phyloP scores from a whole-genome alignment of 1,284 basidiomycete genomes.

The Leucoagaricus sp. region DNA sequence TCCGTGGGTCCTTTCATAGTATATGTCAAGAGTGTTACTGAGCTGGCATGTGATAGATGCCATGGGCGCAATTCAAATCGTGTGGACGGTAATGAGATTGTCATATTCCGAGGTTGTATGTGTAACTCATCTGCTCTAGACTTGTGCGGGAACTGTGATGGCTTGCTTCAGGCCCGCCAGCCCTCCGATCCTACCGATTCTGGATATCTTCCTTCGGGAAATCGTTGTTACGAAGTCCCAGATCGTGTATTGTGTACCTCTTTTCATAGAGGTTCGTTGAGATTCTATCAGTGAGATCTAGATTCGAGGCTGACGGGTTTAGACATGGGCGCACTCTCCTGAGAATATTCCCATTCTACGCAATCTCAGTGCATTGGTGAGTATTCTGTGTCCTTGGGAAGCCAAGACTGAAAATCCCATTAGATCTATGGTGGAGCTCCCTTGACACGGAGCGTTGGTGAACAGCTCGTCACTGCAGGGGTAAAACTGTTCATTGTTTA shows the following conservation, averaged over 20 bases:
- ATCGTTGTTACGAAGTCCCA: constrained; percentile 1
- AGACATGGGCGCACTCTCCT: constrained; percentile 3
- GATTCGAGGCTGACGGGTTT: neutral
- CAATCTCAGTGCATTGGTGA: constrained; percentile 6
- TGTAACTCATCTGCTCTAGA: neutral
- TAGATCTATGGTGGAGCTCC: constrained; percentile 4
- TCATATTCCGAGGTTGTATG: neutral
- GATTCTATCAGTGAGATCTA: neutral
- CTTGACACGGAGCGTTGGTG: neutral
- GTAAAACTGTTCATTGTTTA: constrained; percentile 8
- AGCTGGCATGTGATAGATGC: constrained; percentile 8
- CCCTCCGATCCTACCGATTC: constrained; percentile 9
- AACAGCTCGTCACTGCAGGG: constrained; percentile 1
- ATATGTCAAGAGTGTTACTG: too few species aligned
- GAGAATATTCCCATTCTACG: neutral
- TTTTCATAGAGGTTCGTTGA: constrained; percentile 8
- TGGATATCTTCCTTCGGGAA: constrained; percentile 4
- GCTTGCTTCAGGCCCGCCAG: constrained; percentile 9
- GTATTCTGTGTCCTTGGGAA: neutral
- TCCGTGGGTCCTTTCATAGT: too few species aligned
- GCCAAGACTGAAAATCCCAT: neutral
- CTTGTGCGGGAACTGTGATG: neutral
- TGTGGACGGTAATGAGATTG: neutral
- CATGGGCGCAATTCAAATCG: neutral
- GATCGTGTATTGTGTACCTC: constrained; percentile 8